phyloP scores from a whole-genome alignment of 164 flowering plant genomes.

The Hamamelis virginiana region DNA sequence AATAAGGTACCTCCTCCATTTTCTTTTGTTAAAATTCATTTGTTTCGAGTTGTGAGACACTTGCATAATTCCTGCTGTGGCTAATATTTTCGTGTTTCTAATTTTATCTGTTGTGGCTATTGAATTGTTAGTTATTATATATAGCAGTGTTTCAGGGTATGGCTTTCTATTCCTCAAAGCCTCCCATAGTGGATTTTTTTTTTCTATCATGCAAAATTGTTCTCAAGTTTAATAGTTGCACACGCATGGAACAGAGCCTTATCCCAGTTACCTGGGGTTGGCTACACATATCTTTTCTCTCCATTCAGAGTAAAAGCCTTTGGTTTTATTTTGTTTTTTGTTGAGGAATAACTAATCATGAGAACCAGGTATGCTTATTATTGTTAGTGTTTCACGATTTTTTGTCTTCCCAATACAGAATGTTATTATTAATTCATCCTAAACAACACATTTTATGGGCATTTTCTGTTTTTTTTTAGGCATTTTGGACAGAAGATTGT shows the following conservation, averaged over 20 bases:
- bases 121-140: not conserved
- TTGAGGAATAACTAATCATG: no score
- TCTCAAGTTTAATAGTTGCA: not conserved
- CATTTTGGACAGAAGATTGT: no score
- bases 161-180: not conserved
- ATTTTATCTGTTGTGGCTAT: not conserved
- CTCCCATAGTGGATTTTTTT: not conserved
- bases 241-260: not conserved
- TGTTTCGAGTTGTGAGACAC: slow-evolving; percentile 2
- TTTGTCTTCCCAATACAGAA: no score
- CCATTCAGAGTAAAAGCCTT: no score
- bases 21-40: slow-evolving; percentile 6
- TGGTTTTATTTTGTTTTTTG: no score
- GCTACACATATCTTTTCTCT: not conserved
- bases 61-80: not conserved
- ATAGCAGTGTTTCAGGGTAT: not conserved
- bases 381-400: no score
- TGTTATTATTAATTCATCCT: no score
- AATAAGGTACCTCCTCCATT: slow-evolving; percentile 44
- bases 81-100: not conserved
- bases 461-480: no score
- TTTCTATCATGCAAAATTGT: not conserved
- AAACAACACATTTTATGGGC: no score
- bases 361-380: no score
- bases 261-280: not conserved